Base-by-base conservation (phyloP, 768 basidiomycete species). In the Tylopilus subfusipes region DNA sequence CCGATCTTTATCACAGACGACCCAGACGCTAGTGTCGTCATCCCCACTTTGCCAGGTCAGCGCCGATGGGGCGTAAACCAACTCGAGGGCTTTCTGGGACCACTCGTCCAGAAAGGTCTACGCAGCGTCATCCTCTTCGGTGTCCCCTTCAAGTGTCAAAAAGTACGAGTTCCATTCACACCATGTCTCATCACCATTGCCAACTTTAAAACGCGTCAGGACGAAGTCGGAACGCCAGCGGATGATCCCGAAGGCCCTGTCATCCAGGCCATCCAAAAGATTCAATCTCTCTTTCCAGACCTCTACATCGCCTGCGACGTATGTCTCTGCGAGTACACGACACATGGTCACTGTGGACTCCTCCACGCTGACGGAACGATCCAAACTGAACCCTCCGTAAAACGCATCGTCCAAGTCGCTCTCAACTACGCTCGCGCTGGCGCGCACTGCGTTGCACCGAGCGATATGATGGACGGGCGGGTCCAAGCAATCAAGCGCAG, bases 381-480 rank as follows among this genome's bases (percentile, higher is more conserved):
- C 70, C 76, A 90, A 70, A 84, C 84, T 33, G 76, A 73, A 11
- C 85, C 85, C 18, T 95, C 92, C 21, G 90, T 92, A 13, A 76
- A 77, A n/a, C 87, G 97, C 56, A 88, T 99, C 56, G 93, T 92
- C 0, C 77, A 97, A 65, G 95, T 99, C 24, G 93, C 97, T 0
- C 77, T 98, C 43, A 85, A 81, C 65, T 99, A 99, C 61, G 97
- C 95, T 0, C 77, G 79, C 50, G 97, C 97, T 0, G 97, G 97
- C n/a, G 97, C 93, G 1, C 93, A 98, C 70, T 93, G 93, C 65
- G 95, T 99, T 53, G 97, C 97, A 2, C 97, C 97, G 8, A 97
- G 94, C 65, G 97, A 98, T 71, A 99, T 99, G 97, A 98, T 98
- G 94, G 97, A 99, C 68, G 97, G 96, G 0, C 79, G 96, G 19